phyloP scores from a whole-genome alignment of 129 eudicot genomes.

The Erigeron canadensis region DNA sequence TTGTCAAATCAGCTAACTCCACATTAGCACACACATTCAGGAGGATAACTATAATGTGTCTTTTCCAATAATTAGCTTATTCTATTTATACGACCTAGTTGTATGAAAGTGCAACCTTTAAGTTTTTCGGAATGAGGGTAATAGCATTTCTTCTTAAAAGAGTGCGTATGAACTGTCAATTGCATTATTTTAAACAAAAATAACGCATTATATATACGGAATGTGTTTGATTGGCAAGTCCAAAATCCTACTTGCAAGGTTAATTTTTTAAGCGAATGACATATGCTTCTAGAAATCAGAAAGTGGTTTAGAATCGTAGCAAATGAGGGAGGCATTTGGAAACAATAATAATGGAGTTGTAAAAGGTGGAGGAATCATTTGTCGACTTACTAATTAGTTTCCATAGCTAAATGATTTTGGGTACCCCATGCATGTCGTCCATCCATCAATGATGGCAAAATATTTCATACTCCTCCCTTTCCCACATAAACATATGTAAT shows the following conservation, averaged over 20 bases:
- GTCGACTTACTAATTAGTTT: slow-evolving; percentile 30
- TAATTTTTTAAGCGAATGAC: slow-evolving; percentile 2
- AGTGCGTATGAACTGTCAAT: background rate
- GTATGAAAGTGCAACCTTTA: no score
- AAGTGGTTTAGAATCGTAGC: slow-evolving; percentile 25
- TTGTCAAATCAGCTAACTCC: no score
- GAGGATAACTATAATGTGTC: no score
- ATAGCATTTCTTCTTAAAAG: background rate
- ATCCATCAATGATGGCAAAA: slow-evolving; percentile 34
- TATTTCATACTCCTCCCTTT: slow-evolving; percentile 27
- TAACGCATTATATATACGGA: background rate
- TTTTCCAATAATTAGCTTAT: no score
- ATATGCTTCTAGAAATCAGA: slow-evolving; percentile 32
- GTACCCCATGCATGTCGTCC: slow-evolving; percentile 33
- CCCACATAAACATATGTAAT: slow-evolving; percentile 15
- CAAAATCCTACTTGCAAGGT: background rate
- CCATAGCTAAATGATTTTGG: slow-evolving; percentile 29
- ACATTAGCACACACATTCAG: no score
- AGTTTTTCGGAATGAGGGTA: background rate
- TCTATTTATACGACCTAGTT: no score
- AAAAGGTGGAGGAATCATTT: slow-evolving; percentile 32
- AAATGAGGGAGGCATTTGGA: slow-evolving; percentile 24
- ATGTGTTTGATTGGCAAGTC: slow-evolving; percentile 5
- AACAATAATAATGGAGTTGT: slow-evolving; percentile 27
- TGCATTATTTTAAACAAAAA: background rate